These are phyloP conservation scores for Graphiopsis chlorocephala DNA, from an alignment of 2,329 filamentous ascomycete species.

Conservation along the genomic window DNA sequence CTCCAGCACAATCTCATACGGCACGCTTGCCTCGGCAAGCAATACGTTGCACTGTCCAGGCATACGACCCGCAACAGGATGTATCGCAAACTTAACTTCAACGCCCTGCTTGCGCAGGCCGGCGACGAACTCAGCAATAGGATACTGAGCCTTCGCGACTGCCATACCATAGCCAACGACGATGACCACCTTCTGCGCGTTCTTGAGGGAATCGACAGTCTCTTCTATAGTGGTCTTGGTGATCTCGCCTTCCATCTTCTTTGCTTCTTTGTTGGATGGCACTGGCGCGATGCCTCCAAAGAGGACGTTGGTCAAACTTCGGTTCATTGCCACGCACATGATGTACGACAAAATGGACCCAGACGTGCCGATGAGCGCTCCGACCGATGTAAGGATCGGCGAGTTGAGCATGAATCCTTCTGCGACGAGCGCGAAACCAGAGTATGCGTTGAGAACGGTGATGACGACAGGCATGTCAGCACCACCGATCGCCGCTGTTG, in stretches of 20 bases:
- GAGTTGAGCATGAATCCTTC: constrained; percentile 93
- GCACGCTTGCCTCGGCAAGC: constrained; percentile 81
- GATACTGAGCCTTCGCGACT: constrained; percentile 89
- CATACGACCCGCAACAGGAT: constrained; percentile 88
- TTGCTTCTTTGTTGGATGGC: constrained; percentile 32
- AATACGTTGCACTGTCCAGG: constrained; percentile 91
- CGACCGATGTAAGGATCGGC: constrained; percentile 77
- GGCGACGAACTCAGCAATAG: constrained; percentile 76
- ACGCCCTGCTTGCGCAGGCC: constrained; percentile 72
- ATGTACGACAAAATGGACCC: constrained; percentile 88
- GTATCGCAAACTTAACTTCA: constrained; percentile 84
- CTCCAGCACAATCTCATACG: constrained; percentile 88
- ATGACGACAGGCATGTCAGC: constrained; percentile 93
- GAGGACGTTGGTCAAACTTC: constrained; percentile 81
- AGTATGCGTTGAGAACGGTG: constrained; percentile 86
- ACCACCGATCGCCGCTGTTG: constrained; percentile 84
- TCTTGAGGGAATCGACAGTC: constrained; percentile 69
- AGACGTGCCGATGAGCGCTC: constrained; percentile 81
- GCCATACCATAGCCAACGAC: constrained; percentile 94
- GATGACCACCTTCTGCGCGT: constrained; percentile 82
- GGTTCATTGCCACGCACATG: constrained; percentile 87
- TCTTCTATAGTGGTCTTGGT: constrained; percentile 78
- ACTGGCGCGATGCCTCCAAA: constrained; percentile 76
- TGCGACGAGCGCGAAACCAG: constrained; percentile 83
- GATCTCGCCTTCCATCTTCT: constrained; percentile 75